These are phyloP conservation scores for Inosperma sp. DNA, from an alignment of 768 basidiomycete species.

Conservation along the genomic window DNA sequence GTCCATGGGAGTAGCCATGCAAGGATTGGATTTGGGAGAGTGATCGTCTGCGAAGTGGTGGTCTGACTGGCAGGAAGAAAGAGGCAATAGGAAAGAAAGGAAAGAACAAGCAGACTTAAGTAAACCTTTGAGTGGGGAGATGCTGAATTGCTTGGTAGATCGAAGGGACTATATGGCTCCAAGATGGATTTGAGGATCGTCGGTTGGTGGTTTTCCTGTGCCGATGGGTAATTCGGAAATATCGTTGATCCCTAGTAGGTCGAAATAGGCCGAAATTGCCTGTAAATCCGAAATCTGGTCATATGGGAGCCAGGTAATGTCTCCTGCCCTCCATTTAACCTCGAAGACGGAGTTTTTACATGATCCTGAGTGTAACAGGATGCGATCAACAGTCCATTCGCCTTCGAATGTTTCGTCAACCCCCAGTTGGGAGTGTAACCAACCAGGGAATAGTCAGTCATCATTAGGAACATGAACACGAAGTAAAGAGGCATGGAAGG, in stretches of 20 bases:
- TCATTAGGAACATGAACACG: slow-evolving; percentile 30
- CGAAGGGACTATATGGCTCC: no score
- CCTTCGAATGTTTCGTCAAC: slow-evolving; percentile 1
- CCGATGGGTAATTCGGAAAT: neutral
- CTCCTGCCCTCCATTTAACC: slow-evolving; percentile 14
- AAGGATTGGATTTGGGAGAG: no score
- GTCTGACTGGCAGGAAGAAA: no score
- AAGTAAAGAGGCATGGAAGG: slow-evolving; percentile 31
- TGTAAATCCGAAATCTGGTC: slow-evolving; percentile 20
- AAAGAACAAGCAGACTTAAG: no score
- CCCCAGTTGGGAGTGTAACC: slow-evolving; percentile 17
- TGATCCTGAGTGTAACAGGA: slow-evolving; percentile 19
- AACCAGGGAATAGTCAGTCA: slow-evolving; percentile 29
- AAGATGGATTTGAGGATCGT: neutral
- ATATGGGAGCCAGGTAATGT: slow-evolving; percentile 21
- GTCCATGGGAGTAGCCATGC: no score
- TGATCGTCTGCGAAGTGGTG: no score
- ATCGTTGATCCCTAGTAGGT: slow-evolving; percentile 23
- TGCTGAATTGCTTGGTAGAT: no score
- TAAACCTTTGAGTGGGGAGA: no score
- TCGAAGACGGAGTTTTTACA: slow-evolving; percentile 14
- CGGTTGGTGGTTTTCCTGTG: neutral
- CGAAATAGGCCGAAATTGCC: slow-evolving; percentile 25
- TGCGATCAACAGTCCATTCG: slow-evolving; percentile 26
- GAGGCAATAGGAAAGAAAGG: no score